Base-by-base conservation (phyloP, 2,329 filamentous ascomycete species). In the Hypoxylon sp. region DNA sequence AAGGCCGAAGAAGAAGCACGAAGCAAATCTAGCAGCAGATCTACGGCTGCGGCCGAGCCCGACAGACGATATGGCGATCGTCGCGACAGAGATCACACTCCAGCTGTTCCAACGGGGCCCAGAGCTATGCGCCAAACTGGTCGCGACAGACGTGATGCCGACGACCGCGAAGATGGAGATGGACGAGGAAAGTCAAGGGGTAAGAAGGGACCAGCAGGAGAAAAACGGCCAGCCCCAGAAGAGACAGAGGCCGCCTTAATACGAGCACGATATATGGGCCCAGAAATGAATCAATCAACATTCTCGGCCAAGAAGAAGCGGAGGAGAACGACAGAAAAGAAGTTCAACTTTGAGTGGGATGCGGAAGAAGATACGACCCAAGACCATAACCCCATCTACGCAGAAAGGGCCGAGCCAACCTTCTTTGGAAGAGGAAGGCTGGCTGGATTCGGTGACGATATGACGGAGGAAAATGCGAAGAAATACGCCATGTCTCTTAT, bases 321-420 rank as follows among this genome's bases (percentile, higher is more conserved):
- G 62, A 92, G 93, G 82, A 88, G 95, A 68, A 97, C 94, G 1
- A 96, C 93, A 0, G 95, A 97, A 77, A 93, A 94, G 81, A 98
- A 99, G 79, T 99, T 99, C 84, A 99, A 98, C 76, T 99, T 99
- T 75, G 96, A 97, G 75, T 99, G 96, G 96, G 97, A 97, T 74
- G 88, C 89, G 0, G 93, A 97, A 68, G 96, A 99, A 77, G 96
- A 99, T 79, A 99, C 96, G 0, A 95, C 91, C 71, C 87, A 82
- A 54, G 91, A 93, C 73, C 92, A 94, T 77, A 94, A 97, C 74
- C 92, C 93, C 0, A 85, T 96, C 42, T 97, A 97, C 78, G 86
- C 91, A 55, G 83, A 89, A 27, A 86, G 88, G 42, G 85, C 89
- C 2, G 88, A 92, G 69, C 86, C 88, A 3, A 89, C 88, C 65